Evolutionary conservation across 164 flowering plant genomes (phyloP).

Genomic region (Nelumbo lutea): DNA sequence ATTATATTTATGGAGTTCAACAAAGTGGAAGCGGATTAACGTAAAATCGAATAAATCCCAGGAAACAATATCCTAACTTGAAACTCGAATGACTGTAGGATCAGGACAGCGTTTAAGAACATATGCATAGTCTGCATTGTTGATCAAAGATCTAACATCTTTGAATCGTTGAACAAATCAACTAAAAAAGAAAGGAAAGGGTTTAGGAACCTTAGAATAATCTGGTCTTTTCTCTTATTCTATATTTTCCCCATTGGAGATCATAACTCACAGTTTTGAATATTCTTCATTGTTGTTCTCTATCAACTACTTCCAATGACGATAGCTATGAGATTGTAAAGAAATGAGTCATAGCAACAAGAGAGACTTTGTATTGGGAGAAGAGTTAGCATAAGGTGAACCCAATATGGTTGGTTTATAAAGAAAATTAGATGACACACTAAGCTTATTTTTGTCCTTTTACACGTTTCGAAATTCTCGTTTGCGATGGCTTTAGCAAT

Average conservation of each 20-base stretch:
- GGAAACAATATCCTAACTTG: constrained; percentile 29
- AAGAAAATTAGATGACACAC: too few relatives aligned
- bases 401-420: too few relatives aligned
- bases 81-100: constrained; percentile 31
- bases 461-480: too few relatives aligned
- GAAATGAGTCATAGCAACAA: too few relatives aligned
- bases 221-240: too few relatives aligned
- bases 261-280: constrained; percentile 25
- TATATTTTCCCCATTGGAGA: neutral
- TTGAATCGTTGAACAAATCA: constrained; percentile 53
- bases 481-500: too few relatives aligned
- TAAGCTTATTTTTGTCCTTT: too few relatives aligned
- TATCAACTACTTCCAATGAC: too few relatives aligned
- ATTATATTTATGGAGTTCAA: neutral
- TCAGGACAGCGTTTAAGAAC: constrained; percentile 29
- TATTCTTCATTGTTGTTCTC: too few relatives aligned
- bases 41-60: neutral
- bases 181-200: constrained; percentile 26
- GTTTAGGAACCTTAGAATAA: neutral
- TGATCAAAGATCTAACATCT: constrained; percentile 56
- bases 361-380: too few relatives aligned
- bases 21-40: neutral
- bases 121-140: constrained; percentile 52
- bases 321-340: too few relatives aligned
- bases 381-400: too few relatives aligned